Percentiles rank a stretch among this genome's conserved stretches.
Evolutionary conservation across 176 grass and related monocot genomes (phyloP).

Genomic region (Juncus inflexus): DNA sequence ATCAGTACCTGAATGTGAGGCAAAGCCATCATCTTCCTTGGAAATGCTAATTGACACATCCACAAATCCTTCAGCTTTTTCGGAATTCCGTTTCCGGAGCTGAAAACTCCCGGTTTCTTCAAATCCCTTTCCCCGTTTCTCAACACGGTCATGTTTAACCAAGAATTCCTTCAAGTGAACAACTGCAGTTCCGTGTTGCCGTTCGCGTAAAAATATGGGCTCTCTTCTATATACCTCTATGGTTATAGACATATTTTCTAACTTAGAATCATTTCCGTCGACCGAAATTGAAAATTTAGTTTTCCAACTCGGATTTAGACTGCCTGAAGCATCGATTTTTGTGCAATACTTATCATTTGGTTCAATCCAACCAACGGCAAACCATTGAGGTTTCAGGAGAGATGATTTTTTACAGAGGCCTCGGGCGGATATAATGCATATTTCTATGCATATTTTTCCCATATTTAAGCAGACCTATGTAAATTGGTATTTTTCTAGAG

Average conservation of each 20-base stretch:
- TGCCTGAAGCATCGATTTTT: conserved; percentile 61
- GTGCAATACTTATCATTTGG: conserved; percentile 80
- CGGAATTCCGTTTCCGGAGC: conserved; percentile 62
- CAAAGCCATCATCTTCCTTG: conserved; percentile 31
- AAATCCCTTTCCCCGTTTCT: conserved; percentile 19
- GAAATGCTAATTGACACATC: conserved; percentile 66
- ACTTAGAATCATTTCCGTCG: conserved; percentile 22
- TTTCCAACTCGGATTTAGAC: conserved; percentile 59
- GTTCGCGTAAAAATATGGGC: conserved; percentile 71
- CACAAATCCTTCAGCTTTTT: conserved; percentile 61
- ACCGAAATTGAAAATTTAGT: conserved; percentile 58
- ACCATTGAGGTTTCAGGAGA: conserved; percentile 61
- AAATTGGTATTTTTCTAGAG: neutral
- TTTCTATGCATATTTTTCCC: conserved; percentile 44
- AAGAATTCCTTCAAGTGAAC: conserved; percentile 67
- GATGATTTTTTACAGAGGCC: conserved; percentile 41
- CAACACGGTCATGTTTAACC: conserved; percentile 30
- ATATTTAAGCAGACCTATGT: conserved; percentile 21
- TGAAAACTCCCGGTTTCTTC: conserved; percentile 77
- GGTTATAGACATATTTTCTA: conserved; percentile 37
- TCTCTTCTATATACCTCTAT: conserved; percentile 88
- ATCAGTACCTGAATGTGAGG: conserved; percentile 34
- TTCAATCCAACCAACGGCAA: conserved; percentile 56
- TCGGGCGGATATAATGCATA: conserved; percentile 69
- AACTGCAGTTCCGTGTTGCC: conserved; percentile 57